These are phyloP conservation scores for Fusarium veterinarium DNA, from an alignment of 2,329 filamentous ascomycete species.

Conservation along the genomic window DNA sequence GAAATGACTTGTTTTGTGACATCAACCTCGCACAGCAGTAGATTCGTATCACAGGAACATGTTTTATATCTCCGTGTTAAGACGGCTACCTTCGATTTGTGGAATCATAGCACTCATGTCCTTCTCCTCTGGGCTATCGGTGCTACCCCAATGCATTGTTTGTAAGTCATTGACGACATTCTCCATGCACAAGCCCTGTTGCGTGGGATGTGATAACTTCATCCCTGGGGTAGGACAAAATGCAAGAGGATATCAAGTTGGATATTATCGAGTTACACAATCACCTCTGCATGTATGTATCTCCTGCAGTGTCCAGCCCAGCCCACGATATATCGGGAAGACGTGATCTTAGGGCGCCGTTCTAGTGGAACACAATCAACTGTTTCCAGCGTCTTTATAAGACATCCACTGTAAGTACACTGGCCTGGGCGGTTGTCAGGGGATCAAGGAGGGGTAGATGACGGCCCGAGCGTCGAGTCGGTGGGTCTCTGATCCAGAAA, in stretches of 20 bases:
- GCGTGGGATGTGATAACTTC: neutral
- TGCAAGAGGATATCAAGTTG: neutral
- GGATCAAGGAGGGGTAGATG: conserved; percentile 2
- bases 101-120: conserved; percentile 11
- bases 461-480: conserved; percentile 27
- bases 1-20: conserved; percentile 23
- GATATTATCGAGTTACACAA: conserved; percentile 21
- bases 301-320: conserved; percentile 27
- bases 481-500: conserved; percentile 37
- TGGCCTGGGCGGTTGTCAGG: no score
- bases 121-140: conserved; percentile 11
- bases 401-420: no score
- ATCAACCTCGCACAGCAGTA: conserved; percentile 19
- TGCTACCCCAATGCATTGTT: conserved; percentile 24
- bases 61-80: conserved; percentile 36
- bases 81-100: conserved; percentile 9
- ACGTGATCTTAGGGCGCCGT: neutral
- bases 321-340: conserved; percentile 22
- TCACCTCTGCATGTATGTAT: conserved; percentile 32
- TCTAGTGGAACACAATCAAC: conserved; percentile 34
- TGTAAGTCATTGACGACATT: conserved; percentile 28
- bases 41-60: conserved; percentile 19
- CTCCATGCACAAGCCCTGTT: conserved; percentile 25
- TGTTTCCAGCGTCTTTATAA: conserved; percentile 9
- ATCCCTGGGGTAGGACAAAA: neutral